Percentiles rank a stretch among this genome's conserved stretches.
phyloP scores from a whole-genome alignment of 805 yeast species.

The Starmerella bombicola region DNA sequence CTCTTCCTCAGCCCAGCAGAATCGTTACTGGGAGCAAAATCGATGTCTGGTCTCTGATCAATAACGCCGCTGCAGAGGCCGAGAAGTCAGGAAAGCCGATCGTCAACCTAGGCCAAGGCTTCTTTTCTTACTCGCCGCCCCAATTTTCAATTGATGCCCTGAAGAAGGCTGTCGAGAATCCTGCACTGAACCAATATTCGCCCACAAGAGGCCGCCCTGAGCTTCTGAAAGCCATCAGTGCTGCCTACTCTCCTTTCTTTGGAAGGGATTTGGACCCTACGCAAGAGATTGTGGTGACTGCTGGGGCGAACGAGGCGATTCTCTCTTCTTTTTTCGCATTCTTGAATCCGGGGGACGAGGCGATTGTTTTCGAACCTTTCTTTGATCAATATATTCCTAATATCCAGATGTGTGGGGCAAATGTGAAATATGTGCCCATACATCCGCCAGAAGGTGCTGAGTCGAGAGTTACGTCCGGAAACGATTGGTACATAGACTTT shows the following conservation, averaged over 20 bases:
- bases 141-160: constrained; percentile 82
- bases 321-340: constrained; percentile 74
- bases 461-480: constrained; percentile 52
- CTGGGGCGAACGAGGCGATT: constrained; percentile 97
- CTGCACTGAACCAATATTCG: constrained; percentile 82
- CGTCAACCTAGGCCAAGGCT: constrained; percentile 90
- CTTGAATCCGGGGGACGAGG: constrained; percentile 81
- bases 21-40: constrained; percentile 25
- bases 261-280: constrained; percentile 43
- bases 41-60: constrained; percentile 91
- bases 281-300: constrained; percentile 64
- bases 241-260: constrained; percentile 57
- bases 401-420: constrained; percentile 88
- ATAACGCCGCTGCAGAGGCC: constrained; percentile 86
- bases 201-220: constrained; percentile 79
- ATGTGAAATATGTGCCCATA: constrained; percentile 72
- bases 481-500: constrained; percentile 81
- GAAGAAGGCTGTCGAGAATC: constrained; percentile 53
- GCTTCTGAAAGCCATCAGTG: constrained; percentile 55
- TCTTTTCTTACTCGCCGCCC: constrained; percentile 93
- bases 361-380: constrained; percentile 89
- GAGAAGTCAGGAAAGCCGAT: constrained; percentile 64
- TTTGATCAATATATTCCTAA: constrained; percentile 94
- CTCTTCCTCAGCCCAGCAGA: constrained; percentile 19
- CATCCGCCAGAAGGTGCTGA: constrained; percentile 69